Conservation (phyloP, 805 yeast genomes). For the Cyberlindnera bimundalis region DNA sequence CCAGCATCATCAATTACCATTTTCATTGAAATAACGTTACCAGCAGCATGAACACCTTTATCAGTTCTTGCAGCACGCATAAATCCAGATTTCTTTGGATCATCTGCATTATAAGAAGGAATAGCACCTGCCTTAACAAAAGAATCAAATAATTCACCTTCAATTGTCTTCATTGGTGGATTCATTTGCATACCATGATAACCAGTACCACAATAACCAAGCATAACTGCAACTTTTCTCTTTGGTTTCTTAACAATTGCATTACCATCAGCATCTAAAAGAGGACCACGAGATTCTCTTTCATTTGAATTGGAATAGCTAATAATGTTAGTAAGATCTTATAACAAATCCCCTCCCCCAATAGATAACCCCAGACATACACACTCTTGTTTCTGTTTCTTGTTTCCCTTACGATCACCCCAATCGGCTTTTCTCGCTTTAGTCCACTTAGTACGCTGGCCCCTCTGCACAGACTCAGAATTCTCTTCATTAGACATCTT, state of each 20-base stretch:
- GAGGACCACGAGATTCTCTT: conserved; percentile 22
- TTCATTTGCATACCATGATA: conserved; percentile 95
- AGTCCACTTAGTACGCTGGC: conserved; percentile 36
- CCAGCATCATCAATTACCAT: conserved; percentile 65
- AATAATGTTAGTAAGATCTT: conserved; percentile 13
- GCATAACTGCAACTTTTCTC: conserved; percentile 82
- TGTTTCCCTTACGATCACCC: conserved; percentile 12
- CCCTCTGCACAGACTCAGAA: conserved; percentile 40
- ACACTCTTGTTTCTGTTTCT: conserved; percentile 27
- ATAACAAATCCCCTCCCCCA: no score
- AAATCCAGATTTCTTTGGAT: conserved; percentile 82
- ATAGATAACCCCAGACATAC: conserved; percentile 18
- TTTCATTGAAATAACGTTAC: conserved; percentile 82
- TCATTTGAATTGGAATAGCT: conserved; percentile 21
- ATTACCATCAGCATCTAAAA: conserved; percentile 59
- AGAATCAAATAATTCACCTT: conserved; percentile 82
- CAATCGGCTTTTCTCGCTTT: conserved; percentile 28
- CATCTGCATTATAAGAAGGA: conserved; percentile 81
- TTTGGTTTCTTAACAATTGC: conserved; percentile 73
- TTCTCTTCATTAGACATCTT: conserved; percentile 30
- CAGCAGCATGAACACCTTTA: conserved; percentile 98
- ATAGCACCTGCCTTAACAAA: conserved; percentile 85
- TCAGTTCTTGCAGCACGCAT: conserved; percentile 88
- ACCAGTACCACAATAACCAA: conserved; percentile 96
- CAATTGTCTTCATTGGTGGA: conserved; percentile 86